Base-by-base conservation (phyloP, 495 filamentous ascomycete species). In the Penicillium atrosanguineum region DNA sequence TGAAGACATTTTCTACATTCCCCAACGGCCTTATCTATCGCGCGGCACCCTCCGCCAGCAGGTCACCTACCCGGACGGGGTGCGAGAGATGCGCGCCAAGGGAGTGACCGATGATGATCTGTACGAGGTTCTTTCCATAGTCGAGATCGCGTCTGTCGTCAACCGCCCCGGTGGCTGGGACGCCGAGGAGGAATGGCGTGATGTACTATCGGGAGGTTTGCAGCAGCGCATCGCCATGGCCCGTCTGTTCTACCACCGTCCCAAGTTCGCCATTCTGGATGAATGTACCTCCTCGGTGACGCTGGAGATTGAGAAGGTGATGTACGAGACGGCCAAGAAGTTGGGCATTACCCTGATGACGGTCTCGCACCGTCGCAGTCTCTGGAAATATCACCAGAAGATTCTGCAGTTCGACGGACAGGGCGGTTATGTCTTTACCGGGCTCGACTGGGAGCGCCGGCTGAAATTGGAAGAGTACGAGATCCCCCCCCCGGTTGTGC, bases 151-250 rank as follows among this genome's bases (percentile, higher is more conserved):
- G 47, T 79, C 84, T 44, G 79, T 98, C n/a, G 83, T 96, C 55
- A 84, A 89, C 46, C 83, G 88, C 3, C 88, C 87, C 38, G 83
- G 82, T 15, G 90, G 91, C 23, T 95, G 91, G 89, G 95, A 97
- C 65, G 89, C 90, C 4, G 91, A 96, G 71, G 88, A 93, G 52
- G 95, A 97, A 74, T 98, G 94, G 94, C 84, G 90, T 41, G 90
- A 96, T 53, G 88, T 91, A 0, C 79, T 97, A 21, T 93, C 88
- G 3, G 88, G 88, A 25, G 94, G 94, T 5, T 77, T 97, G 8
- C 94, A 98, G 70, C 94, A 98, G 75, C 84, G 95, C n/a, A 88
- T 98, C 26, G 94, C 93, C 46, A 97, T 97, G 91, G 94, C 94
- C 2, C 79, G 94, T 2, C 79, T 98, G 6, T 97, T 97, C 72